These are phyloP conservation scores for Phanerochaete carnosa DNA, from an alignment of 768 basidiomycete species.

Conservation along the genomic window DNA sequence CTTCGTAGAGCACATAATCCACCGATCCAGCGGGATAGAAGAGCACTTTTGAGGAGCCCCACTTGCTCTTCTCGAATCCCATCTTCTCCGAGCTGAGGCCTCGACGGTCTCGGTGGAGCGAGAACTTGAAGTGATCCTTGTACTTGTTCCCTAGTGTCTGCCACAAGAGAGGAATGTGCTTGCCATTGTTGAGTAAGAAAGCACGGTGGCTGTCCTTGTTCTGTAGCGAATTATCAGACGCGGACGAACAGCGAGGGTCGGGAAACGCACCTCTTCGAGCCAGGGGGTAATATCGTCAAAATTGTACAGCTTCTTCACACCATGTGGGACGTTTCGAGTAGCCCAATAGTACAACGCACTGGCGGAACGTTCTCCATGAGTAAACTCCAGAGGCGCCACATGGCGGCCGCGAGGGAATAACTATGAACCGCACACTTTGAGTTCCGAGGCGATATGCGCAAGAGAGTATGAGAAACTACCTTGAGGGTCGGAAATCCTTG, in stretches of 20 bases:
- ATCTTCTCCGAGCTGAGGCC: constrained; percentile 55
- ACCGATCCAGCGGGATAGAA: constrained; percentile 63
- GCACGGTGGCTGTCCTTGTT: constrained; percentile 47
- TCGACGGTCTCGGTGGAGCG: constrained; percentile 61
- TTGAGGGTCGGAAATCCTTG: constrained; percentile 95
- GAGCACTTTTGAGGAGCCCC: constrained; percentile 60
- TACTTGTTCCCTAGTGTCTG: constrained; percentile 75
- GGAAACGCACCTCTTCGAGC: constrained; percentile 57
- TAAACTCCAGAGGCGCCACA: constrained; percentile 60
- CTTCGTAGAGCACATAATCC: constrained; percentile 61
- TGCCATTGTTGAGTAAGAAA: constrained; percentile 72
- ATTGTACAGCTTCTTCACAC: constrained; percentile 57
- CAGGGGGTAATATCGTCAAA: constrained; percentile 60
- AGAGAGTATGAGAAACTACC: constrained; percentile 32
- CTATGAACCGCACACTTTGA: constrained; percentile 29
- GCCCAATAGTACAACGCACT: constrained; percentile 76
- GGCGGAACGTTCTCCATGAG: constrained; percentile 60
- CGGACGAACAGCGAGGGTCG: not conserved
- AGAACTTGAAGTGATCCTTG: constrained; percentile 58
- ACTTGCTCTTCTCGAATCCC: constrained; percentile 53
- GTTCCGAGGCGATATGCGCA: not conserved
- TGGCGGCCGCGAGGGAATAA: constrained; percentile 76
- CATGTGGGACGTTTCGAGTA: constrained; percentile 67
- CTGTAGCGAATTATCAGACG: constrained; percentile 20
- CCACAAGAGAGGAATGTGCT: constrained; percentile 77